Evolutionary conservation across 2,329 filamentous ascomycete genomes (phyloP), one percentile per base, ranked within the genome.

Genomic region (Raffaelea deltoideospora): DNA sequence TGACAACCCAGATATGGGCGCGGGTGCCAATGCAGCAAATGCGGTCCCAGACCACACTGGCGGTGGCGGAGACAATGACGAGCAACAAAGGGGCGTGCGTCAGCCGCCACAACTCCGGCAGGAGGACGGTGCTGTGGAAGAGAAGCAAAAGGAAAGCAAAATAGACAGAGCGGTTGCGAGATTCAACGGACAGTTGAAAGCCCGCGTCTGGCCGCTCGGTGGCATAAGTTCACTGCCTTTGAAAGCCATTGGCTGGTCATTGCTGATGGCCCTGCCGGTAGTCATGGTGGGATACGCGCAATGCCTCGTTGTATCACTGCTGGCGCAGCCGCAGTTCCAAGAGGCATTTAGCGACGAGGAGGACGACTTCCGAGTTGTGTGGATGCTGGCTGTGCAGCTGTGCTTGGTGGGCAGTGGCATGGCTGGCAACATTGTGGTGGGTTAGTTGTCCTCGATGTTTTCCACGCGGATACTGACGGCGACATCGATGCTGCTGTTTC

Each of bases 301-400:
- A 11, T 39, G 35, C 14, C 39, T 50, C 6, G 27, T 42, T 10
- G 42, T 48, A 1, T 48, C 46, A 10, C 43, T 49, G 14, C 41
- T 49, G 7, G 43, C 45, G 0, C 47, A 47, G 32, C 45, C 46
- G 3, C 44, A 49, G 20, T 51, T 49, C 29, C 39, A 48, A 24
- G 39, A 31, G 6, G 39, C 46, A 19, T 56, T 51, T 30, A 53
- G 53, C 2, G 30, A 41, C 9, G 33, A 35, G 5, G 33, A 31
- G 31, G 29, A 34, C 11, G 41, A 44, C 33, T 45, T 45, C 18
- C 23, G 37, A 2, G 42, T 44, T 4, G 34, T 28, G 4, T 47
- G 42, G 45, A 43, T 46, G 43, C 34, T 45, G 10, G 45, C 38
- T 1, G 40, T 45, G 14, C 45, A 47, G 30, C 40, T 47, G 37